A percentile compares a stretch with the other conserved stretches of the same genome.
Conservation (phyloP, 306 rosid genomes). For the Medicago arabica region DNA sequence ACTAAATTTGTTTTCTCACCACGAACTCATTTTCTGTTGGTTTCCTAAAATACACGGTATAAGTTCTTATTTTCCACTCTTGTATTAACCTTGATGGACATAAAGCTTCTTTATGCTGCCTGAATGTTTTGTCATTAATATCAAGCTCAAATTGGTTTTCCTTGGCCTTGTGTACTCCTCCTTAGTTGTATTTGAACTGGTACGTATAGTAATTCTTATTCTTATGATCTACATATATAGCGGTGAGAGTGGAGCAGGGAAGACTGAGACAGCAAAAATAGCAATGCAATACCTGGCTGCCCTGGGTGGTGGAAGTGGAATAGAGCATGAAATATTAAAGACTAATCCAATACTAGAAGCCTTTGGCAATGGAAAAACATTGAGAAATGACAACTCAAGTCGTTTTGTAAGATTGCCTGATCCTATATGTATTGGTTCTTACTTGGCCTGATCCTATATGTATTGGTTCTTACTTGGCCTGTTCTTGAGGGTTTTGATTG, state of each 20-base stretch:
- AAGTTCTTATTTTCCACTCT: slow-evolving; percentile 25
- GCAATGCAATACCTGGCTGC: slow-evolving; percentile 98
- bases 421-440: slow-evolving; percentile 35
- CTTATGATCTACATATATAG: slow-evolving; percentile 48
- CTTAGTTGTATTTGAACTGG: slow-evolving; percentile 23
- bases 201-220: slow-evolving; percentile 12
- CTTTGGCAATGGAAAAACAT: slow-evolving; percentile 96
- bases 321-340: slow-evolving; percentile 93
- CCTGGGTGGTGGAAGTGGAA: slow-evolving; percentile 99
- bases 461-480: slow-evolving; percentile 41
- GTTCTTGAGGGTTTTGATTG: slow-evolving; percentile 37
- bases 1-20: background rate
- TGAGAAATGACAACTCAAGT: slow-evolving; percentile 99
- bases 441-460: slow-evolving; percentile 38
- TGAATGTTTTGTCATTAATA: slow-evolving; percentile 13
- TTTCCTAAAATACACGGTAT: slow-evolving; percentile 3
- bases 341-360: slow-evolving; percentile 98
- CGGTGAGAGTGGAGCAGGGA: slow-evolving; percentile 99
- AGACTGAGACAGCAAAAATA: slow-evolving; percentile 98
- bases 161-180: background rate
- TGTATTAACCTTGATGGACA: slow-evolving; percentile 11
- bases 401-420: slow-evolving; percentile 83
- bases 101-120: slow-evolving; percentile 18
- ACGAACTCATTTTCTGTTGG: slow-evolving; percentile 21
- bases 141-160: slow-evolving; percentile 29